Conservation (phyloP, 345 rosid genomes). For the Populus ilicifolia region DNA sequence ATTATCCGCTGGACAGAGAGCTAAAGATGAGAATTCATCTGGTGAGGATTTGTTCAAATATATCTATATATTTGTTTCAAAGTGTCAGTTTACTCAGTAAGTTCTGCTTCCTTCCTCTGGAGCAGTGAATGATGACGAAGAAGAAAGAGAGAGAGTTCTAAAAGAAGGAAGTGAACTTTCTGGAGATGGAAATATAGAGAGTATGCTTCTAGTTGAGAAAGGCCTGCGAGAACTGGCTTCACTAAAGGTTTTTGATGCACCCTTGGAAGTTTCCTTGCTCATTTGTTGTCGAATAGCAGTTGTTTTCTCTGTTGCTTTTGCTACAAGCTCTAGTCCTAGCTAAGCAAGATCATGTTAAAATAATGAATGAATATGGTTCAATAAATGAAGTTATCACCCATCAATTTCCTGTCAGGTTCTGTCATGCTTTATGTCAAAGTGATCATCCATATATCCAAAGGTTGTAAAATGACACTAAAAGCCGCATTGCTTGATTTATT, state of each 20-base stretch:
- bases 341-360: no score
- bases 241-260: slow-evolving; percentile 53
- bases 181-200: slow-evolving; percentile 67
- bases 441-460: no score
- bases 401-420: no score
- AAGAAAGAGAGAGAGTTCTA: slow-evolving; percentile 45
- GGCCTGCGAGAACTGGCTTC: slow-evolving; percentile 80
- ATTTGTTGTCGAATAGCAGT: background rate
- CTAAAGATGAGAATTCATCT: slow-evolving; percentile 38
- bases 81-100: no score
- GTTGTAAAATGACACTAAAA: no score
- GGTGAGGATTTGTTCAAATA: slow-evolving; percentile 31
- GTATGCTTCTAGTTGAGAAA: slow-evolving; percentile 80
- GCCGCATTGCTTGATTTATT: no score
- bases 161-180: slow-evolving; percentile 40
- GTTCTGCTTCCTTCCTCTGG: background rate
- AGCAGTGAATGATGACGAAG: slow-evolving; percentile 38
- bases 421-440: no score
- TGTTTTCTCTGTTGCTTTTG: background rate
- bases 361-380: no score
- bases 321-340: background rate
- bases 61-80: background rate
- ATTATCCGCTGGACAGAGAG: slow-evolving; percentile 68
- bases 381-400: no score
- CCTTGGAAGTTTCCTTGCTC: slow-evolving; percentile 1